Percentiles rank a stretch among this genome's conserved stretches.
These are phyloP conservation scores for Lasiodiplodia citricola DNA, from an alignment of 2,329 filamentous ascomycete species.

Conservation along the genomic window DNA sequence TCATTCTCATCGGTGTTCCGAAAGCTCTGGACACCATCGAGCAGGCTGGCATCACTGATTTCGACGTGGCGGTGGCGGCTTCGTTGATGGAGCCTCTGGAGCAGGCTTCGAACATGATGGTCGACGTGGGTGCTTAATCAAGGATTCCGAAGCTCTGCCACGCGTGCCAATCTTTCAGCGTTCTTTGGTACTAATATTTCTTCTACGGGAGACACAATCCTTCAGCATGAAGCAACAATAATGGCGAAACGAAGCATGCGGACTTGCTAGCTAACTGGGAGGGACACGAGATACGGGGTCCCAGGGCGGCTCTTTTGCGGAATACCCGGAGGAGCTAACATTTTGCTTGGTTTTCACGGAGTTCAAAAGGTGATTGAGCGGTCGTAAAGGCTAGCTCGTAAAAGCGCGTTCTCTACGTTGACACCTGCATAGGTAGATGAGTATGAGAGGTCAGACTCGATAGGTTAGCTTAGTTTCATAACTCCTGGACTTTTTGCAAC, in stretches of 20 bases:
- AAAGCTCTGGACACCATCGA: slow-evolving; percentile 63
- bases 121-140: slow-evolving; percentile 7
- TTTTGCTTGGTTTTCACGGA: neutral
- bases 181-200: neutral
- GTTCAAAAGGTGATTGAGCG: neutral
- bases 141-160: neutral
- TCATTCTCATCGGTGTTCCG: slow-evolving; percentile 65
- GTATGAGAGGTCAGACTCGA: neutral
- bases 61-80: neutral
- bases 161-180: neutral
- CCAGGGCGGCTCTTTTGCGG: neutral
- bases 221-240: neutral
- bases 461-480: neutral
- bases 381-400: neutral
- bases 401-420: neutral
- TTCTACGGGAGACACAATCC: neutral
- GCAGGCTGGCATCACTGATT: slow-evolving; percentile 49
- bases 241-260: neutral
- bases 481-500: no score
- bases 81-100: slow-evolving; percentile 17
- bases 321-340: neutral
- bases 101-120: neutral
- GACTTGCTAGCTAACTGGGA: neutral
- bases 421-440: neutral
- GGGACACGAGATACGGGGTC: neutral